Conservation (phyloP, 2,329 filamentous ascomycete species). For the Arthrobotrys megalospora region DNA sequence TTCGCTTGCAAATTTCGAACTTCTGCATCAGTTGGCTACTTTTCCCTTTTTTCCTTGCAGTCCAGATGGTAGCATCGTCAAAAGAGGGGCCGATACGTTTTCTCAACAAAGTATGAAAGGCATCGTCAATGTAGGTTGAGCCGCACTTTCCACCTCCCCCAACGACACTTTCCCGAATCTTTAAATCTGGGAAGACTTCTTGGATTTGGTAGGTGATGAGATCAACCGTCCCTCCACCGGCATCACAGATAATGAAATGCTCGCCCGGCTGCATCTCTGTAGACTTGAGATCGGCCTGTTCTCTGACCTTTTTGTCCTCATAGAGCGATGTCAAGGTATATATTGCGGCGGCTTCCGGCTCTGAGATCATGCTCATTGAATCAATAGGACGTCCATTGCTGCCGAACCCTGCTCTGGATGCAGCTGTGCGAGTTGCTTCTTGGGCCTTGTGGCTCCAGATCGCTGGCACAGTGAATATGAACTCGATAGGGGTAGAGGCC, state of each 20-base stretch:
- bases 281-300: conserved; percentile 6
- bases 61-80: conserved; percentile 31
- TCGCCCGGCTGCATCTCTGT: conserved; percentile 43
- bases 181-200: conserved; percentile 41
- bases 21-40: conserved; percentile 56
- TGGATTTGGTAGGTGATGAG: conserved; percentile 62
- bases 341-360: conserved; percentile 39
- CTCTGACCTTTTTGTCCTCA: conserved; percentile 16
- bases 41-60: conserved; percentile 33
- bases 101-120: conserved; percentile 37
- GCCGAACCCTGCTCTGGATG: conserved; percentile 29
- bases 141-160: conserved; percentile 62
- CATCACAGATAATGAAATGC: conserved; percentile 64
- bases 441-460: conserved; percentile 53
- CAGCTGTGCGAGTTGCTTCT: conserved; percentile 34
- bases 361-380: conserved; percentile 39
- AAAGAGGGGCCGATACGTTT: conserved; percentile 49
- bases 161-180: conserved; percentile 62
- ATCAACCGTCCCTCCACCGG: conserved; percentile 65
- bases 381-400: conserved; percentile 24
- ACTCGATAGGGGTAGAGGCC: conserved; percentile 35
- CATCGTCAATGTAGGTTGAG: conserved; percentile 62
- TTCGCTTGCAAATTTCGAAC: conserved; percentile 51
- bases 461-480: conserved; percentile 46
- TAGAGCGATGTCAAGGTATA: conserved; percentile 23